These are phyloP conservation scores for Harrya chromipes DNA, from an alignment of 768 basidiomycete species.

Conservation along the genomic window DNA sequence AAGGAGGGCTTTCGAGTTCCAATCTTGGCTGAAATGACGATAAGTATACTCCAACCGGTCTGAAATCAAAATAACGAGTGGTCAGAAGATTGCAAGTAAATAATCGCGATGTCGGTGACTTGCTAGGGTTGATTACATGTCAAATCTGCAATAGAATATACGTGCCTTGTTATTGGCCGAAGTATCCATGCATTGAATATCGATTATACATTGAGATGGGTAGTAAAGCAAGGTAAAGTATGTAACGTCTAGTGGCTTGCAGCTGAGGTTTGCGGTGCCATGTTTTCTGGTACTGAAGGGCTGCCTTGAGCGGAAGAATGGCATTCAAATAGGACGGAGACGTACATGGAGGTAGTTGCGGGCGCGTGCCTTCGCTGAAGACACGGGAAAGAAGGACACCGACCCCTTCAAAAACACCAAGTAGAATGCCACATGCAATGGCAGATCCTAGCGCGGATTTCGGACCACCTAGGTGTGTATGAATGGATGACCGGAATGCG, in stretches of 20 bases:
- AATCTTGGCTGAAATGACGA: slow-evolving; percentile 5
- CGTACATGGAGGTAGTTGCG: slow-evolving; percentile 77
- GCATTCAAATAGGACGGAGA: slow-evolving; percentile 11
- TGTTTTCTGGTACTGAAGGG: slow-evolving; percentile 49
- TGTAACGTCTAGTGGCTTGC: slow-evolving; percentile 50
- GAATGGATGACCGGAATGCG: slow-evolving; percentile 2
- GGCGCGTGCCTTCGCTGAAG: slow-evolving; percentile 79
- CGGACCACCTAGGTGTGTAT: slow-evolving; percentile 70
- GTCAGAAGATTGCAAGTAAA: not conserved
- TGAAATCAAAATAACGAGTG: slow-evolving; percentile 7
- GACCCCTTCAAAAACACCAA: slow-evolving; percentile 93
- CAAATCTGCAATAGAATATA: slow-evolving; percentile 1
- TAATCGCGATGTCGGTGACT: not conserved
- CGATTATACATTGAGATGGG: slow-evolving; percentile 37
- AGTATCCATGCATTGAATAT: slow-evolving; percentile 33
- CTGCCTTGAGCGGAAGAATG: slow-evolving; percentile 2
- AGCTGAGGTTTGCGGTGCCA: slow-evolving; percentile 48
- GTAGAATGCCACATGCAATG: slow-evolving; percentile 90
- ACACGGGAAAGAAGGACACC: slow-evolving; percentile 89
- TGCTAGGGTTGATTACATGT: not conserved
- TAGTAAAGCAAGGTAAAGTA: slow-evolving; percentile 29
- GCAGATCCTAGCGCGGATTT: slow-evolving; percentile 90
- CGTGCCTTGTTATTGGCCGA: slow-evolving; percentile 26
- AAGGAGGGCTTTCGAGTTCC: not conserved
- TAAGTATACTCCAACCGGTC: slow-evolving; percentile 2